Evolutionary conservation across 768 basidiomycete species (phyloP), one percentile per base, ranked within the genome.

Genomic region (Pulveroboletus frians): DNA sequence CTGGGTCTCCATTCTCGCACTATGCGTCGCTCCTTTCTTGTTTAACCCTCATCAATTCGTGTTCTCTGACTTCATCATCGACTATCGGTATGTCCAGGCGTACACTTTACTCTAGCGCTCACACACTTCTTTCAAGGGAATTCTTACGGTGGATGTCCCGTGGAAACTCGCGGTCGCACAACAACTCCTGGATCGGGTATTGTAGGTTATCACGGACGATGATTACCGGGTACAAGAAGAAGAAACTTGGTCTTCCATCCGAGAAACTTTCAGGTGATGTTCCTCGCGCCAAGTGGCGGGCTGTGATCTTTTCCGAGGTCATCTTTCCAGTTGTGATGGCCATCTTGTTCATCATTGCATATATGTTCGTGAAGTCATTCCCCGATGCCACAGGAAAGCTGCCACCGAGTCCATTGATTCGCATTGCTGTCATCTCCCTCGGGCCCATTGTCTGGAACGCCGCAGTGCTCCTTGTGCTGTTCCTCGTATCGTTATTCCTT

Each of bases 11-110:
- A 91, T 94, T 54, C 74, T 93, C 29, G 82, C 93, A 14, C 79
- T 99, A 9, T 97, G 93, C 62, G 71, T 97, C 55, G 86, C 95
- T 27, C 96, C 96, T 8, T 99, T 99, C 86, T 68, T 97, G 62
- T 99, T 98, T 81, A 99, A 98, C 66, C 96, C 96, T n/a, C 96
- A 99, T 69, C 96, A 98, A 70, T 99, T 99, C 73, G 89, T 90
- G 17, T 87, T 93, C 69, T 82, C 92, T 34, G 96, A 99, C 69
- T 99, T 94, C 70, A 80, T 98, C 68, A 89, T 98, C 64, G 96
- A 99, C 71, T 92, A 92, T 61, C 77, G 88, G 87, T 86, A 62
- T 61, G 80, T 69, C 20, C 6, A 13, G 17, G 14, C 11, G 26
- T 27, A 3, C 14, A 27, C 40, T 20, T 30, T 0, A 2, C 10